Conservation (phyloP, 2,329 filamentous ascomycete species). For the Colletotrichum viniferum region DNA sequence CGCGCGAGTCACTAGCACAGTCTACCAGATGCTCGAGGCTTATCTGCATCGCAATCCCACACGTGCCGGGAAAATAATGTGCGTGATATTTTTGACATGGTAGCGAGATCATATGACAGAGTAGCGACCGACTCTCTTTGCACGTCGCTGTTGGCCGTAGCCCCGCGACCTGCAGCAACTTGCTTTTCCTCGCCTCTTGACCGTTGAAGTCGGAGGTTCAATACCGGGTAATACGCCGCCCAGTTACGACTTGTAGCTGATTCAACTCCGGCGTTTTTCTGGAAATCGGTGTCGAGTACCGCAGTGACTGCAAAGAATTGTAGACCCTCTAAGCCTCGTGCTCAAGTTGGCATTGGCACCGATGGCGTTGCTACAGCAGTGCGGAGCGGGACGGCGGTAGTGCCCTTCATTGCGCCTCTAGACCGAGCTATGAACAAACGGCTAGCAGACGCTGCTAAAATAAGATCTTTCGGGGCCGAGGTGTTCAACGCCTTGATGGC, state of each 20-base stretch:
- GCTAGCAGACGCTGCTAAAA: neutral
- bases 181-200: neutral
- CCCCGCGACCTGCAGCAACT: neutral
- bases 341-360: neutral
- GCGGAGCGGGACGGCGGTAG: neutral
- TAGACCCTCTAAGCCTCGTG: neutral
- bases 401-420: neutral
- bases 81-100: neutral
- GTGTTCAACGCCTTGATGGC: neutral
- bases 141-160: neutral
- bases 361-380: neutral
- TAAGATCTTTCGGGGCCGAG: neutral
- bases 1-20: neutral
- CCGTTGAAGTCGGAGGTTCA: neutral
- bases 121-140: neutral
- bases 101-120: neutral
- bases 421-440: neutral
- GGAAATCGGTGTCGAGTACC: neutral
- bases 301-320: neutral
- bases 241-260: neutral
- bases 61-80: neutral
- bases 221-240: neutral
- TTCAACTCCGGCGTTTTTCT: neutral
- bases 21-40: neutral
- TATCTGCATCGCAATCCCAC: neutral